These are phyloP conservation scores for Metschnikowia noctiluminum DNA, from an alignment of 805 yeast species.

Conservation along the genomic window DNA sequence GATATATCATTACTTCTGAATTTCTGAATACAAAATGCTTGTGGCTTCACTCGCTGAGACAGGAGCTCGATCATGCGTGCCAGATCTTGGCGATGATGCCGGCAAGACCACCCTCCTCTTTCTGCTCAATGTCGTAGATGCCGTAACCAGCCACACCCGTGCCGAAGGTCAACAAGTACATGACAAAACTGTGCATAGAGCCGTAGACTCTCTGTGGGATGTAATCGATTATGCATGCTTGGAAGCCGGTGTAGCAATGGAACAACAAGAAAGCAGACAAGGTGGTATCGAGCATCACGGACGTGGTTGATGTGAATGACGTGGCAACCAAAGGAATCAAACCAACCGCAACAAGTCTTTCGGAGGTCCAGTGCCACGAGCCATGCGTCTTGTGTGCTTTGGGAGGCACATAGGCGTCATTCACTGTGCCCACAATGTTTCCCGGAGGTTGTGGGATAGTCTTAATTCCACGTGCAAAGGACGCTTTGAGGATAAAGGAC, in stretches of 20 bases:
- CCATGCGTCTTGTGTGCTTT: constrained; percentile 56
- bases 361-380: constrained; percentile 72
- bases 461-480: constrained; percentile 32
- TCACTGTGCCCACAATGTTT: constrained; percentile 64
- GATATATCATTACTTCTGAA: neutral
- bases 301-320: constrained; percentile 55
- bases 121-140: constrained; percentile 62
- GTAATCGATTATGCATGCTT: constrained; percentile 74
- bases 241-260: constrained; percentile 71
- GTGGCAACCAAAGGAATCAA: constrained; percentile 61
- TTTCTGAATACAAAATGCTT: neutral
- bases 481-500: constrained; percentile 24
- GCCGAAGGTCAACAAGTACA: constrained; percentile 60
- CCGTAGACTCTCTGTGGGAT: constrained; percentile 76
- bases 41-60: neutral
- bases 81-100: constrained; percentile 38
- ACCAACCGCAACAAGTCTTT: constrained; percentile 56
- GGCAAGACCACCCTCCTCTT: constrained; percentile 57
- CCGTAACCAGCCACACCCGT: constrained; percentile 68
- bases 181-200: constrained; percentile 55
- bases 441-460: constrained; percentile 72
- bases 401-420: constrained; percentile 67
- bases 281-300: constrained; percentile 54
- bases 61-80: constrained; percentile 4
- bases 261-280: constrained; percentile 53